phyloP scores from a whole-genome alignment of 2,329 filamentous ascomycete genomes.

The Verruconis gallopava region DNA sequence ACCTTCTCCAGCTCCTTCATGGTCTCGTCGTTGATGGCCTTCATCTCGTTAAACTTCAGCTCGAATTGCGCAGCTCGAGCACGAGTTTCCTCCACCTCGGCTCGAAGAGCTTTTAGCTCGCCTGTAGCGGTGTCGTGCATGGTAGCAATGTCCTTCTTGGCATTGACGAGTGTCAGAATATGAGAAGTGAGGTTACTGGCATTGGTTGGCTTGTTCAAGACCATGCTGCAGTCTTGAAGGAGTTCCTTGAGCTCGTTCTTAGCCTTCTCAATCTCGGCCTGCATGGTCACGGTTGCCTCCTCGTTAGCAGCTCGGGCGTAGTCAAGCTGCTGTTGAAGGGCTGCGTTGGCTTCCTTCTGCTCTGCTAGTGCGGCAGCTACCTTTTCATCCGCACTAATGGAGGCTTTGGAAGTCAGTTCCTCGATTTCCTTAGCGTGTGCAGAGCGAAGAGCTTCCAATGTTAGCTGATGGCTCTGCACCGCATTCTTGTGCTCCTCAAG shows the following conservation, averaged over 20 bases:
- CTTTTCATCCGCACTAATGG: constrained; percentile 23
- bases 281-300: constrained; percentile 30
- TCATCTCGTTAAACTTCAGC: constrained; percentile 32
- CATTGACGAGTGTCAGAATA: constrained; percentile 30
- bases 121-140: constrained; percentile 30
- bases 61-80: constrained; percentile 28
- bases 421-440: constrained; percentile 45
- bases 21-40: constrained; percentile 39
- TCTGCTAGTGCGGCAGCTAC: constrained; percentile 21
- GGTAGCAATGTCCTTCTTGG: constrained; percentile 30
- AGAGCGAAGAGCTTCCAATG: constrained; percentile 39
- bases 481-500: constrained; percentile 43
- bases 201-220: constrained; percentile 46
- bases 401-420: constrained; percentile 38
- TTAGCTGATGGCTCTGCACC: constrained; percentile 40
- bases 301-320: constrained; percentile 16
- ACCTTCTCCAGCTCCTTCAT: constrained; percentile 45
- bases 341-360: constrained; percentile 20
- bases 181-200: constrained; percentile 31
- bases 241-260: constrained; percentile 47
- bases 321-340: constrained; percentile 21
- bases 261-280: constrained; percentile 46
- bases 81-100: constrained; percentile 29
- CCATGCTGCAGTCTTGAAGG: constrained; percentile 47
- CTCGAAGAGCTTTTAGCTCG: constrained; percentile 28